phyloP scores from a whole-genome alignment of 257 asterid genomes.

The Capsicum baccatum region DNA sequence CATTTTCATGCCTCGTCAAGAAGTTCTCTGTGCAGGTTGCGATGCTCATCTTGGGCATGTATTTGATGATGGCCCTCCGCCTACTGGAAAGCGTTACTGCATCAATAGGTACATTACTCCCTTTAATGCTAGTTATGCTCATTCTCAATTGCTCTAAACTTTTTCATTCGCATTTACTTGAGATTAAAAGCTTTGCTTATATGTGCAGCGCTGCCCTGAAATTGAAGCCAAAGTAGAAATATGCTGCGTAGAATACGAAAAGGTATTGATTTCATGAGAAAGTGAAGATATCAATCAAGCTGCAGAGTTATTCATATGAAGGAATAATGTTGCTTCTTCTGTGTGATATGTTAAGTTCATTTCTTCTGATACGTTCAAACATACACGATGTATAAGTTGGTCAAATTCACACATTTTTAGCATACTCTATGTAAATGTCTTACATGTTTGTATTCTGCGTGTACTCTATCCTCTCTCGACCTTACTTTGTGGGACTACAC shows the following conservation, averaged over 20 bases:
- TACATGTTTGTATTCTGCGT: not conserved
- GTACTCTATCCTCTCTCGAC: not conserved
- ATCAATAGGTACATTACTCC: slow-evolving; percentile 70
- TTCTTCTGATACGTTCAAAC: not conserved
- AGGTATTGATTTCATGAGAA: not conserved
- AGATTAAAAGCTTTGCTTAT: not conserved
- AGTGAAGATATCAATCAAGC: not conserved
- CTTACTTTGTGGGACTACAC: not conserved
- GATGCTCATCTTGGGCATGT: slow-evolving; percentile 97
- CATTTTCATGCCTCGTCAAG: slow-evolving; percentile 91
- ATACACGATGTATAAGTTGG: not conserved
- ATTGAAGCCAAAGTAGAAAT: slow-evolving; percentile 54
- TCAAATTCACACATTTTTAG: not conserved
- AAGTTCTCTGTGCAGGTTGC: slow-evolving; percentile 76
- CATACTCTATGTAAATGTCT: not conserved
- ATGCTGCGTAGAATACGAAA: not conserved
- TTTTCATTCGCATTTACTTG: not conserved
- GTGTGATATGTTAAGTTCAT: not conserved
- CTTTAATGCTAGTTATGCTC: not conserved
- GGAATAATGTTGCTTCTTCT: not conserved
- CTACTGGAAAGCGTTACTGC: slow-evolving; percentile 88
- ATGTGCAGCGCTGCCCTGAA: slow-evolving; percentile 70
- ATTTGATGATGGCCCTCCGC: slow-evolving; percentile 89
- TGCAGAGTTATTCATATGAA: slow-evolving; percentile 9
- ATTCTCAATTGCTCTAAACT: not conserved